Evolutionary conservation across 441 rosid genomes (phyloP).

Genomic region (Jatropha podagrica): DNA sequence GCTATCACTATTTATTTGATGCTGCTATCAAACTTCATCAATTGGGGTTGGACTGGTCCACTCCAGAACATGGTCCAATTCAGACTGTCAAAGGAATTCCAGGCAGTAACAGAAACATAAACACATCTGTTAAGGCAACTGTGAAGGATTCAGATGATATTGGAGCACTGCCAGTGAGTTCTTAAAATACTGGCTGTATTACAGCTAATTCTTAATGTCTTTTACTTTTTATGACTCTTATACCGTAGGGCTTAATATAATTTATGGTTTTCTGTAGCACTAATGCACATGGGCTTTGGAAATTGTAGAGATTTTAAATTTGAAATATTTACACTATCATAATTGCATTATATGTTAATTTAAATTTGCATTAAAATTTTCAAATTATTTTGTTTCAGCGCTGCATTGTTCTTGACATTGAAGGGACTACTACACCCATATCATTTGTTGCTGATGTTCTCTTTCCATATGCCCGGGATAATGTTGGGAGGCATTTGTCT

Average conservation of each 20-base stretch:
- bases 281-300: conserved; percentile 4
- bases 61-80: conserved; percentile 75
- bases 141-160: conserved; percentile 41
- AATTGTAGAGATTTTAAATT: not conserved
- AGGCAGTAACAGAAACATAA: conserved; percentile 30
- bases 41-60: conserved; percentile 75
- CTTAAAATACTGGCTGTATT: not conserved
- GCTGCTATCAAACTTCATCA: conserved; percentile 96
- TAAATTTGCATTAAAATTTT: conserved; percentile 3
- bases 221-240: not conserved
- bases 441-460: conserved; percentile 88
- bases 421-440: conserved; percentile 97
- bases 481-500: conserved; percentile 77
- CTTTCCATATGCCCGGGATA: conserved; percentile 87
- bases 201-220: not conserved
- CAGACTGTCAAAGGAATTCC: conserved; percentile 35
- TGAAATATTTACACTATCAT: not conserved
- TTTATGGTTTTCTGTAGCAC: not conserved
- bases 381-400: conserved; percentile 50
- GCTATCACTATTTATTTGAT: conserved; percentile 93
- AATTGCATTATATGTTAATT: not conserved
- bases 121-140: conserved; percentile 40
- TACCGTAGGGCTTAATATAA: not conserved
- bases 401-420: conserved; percentile 90
- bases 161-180: conserved; percentile 49